Percentiles rank a stretch among this genome's conserved stretches.
phyloP scores from a whole-genome alignment of 1,139 yeast species.

The Lodderomyces parapsilosis region DNA sequence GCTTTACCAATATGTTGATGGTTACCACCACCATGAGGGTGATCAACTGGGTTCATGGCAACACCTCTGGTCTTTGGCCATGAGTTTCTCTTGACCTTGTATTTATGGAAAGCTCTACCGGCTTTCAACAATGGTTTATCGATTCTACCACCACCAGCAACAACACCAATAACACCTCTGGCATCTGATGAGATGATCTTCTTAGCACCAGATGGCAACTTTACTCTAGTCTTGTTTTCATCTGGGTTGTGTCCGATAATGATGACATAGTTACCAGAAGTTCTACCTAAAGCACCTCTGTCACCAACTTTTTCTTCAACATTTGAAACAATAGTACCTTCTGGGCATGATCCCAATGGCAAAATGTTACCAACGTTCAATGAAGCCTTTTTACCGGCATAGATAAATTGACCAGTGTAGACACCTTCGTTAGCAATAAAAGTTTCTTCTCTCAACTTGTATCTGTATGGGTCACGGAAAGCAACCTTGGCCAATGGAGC shows the following conservation, averaged over 20 bases:
- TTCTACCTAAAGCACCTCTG: conserved; percentile 99
- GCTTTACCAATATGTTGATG: conserved; percentile 99
- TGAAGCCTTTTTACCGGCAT: conserved; percentile 99
- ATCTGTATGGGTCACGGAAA: conserved; percentile 99
- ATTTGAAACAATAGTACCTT: conserved; percentile 98
- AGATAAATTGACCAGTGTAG: conserved; percentile 98
- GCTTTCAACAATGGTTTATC: conserved; percentile 99
- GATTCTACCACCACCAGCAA: conserved; percentile 99
- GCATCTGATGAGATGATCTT: conserved; percentile 92
- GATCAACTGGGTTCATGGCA: conserved; percentile 99
- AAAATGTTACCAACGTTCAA: conserved; percentile 96
- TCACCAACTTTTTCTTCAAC: conserved; percentile 99
- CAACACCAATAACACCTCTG: conserved; percentile 99
- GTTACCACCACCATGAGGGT: conserved; percentile 99
- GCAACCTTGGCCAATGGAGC: conserved; percentile 99
- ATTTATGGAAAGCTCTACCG: conserved; percentile 99
- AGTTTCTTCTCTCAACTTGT: conserved; percentile 96
- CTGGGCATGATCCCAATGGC: conserved; percentile 97
- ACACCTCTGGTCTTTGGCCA: conserved; percentile 99
- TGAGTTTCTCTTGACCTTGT: conserved; percentile 98
- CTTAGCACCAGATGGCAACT: conserved; percentile 99
- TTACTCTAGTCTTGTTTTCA: conserved; percentile 98
- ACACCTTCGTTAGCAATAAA: conserved; percentile 99
- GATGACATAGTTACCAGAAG: conserved; percentile 99
- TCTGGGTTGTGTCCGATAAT: conserved; percentile 99